Evolutionary conservation across 805 yeast genomes (phyloP).

Genomic region (Saccharomycopsis capsularis): DNA sequence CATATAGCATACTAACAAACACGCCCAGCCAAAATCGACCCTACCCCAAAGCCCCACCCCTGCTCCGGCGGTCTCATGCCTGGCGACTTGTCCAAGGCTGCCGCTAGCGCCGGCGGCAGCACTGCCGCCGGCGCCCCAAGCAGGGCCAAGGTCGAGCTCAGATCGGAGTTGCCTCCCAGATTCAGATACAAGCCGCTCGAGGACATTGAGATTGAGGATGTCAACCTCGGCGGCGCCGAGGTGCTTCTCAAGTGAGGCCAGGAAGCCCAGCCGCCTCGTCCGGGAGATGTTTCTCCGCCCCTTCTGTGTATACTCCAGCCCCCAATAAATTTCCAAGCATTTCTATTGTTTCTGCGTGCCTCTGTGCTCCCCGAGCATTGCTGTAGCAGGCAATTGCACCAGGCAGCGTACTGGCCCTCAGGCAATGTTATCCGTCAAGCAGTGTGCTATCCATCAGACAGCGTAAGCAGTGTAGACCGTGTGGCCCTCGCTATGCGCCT

Average conservation of each 20-base stretch:
- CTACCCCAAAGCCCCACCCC: slow-evolving; percentile 33
- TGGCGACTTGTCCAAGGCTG: slow-evolving; percentile 18
- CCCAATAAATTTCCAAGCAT: too few relatives aligned
- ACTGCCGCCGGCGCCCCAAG: background rate
- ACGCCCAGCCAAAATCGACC: slow-evolving; percentile 12
- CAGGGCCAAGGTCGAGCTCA: slow-evolving; percentile 24
- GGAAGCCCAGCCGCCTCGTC: too few relatives aligned
- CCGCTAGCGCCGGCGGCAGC: background rate
- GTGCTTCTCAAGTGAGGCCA: slow-evolving; percentile 23
- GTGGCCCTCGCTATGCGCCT: too few relatives aligned
- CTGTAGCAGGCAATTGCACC: too few relatives aligned
- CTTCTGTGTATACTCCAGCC: too few relatives aligned
- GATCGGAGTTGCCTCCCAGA: slow-evolving; percentile 59
- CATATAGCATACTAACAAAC: slow-evolving; percentile 1
- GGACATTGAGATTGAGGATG: slow-evolving; percentile 65
- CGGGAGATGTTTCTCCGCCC: too few relatives aligned
- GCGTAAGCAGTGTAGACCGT: too few relatives aligned
- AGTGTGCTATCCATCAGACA: too few relatives aligned
- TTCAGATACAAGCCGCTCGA: slow-evolving; percentile 62
- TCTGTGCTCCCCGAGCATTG: too few relatives aligned
- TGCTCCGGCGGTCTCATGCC: slow-evolving; percentile 40
- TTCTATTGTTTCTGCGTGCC: too few relatives aligned
- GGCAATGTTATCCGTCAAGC: too few relatives aligned
- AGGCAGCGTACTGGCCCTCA: too few relatives aligned
- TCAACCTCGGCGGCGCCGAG: slow-evolving; percentile 81